These are phyloP conservation scores for Phaseolus lunatus DNA, from an alignment of 306 rosid genomes.

Conservation along the genomic window DNA sequence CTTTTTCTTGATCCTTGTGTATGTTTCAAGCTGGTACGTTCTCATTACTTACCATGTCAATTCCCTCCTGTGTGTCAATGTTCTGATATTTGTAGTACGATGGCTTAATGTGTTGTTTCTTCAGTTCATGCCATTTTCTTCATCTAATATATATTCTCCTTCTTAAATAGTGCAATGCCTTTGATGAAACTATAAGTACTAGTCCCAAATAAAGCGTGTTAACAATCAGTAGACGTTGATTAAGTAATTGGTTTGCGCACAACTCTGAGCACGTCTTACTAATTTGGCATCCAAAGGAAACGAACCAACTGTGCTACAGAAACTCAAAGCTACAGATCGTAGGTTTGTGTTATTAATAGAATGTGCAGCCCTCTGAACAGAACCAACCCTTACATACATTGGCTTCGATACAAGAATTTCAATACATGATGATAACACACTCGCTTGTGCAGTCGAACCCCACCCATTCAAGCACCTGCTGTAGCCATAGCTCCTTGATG, in stretches of 20 bases:
- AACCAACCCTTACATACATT: slow-evolving; percentile 6
- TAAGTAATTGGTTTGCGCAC: slow-evolving; percentile 20
- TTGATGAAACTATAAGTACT: neutral
- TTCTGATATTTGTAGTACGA: neutral
- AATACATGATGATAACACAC: slow-evolving; percentile 11
- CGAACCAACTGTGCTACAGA: neutral
- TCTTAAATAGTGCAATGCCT: neutral
- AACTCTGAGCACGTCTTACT: neutral
- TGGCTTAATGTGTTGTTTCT: neutral
- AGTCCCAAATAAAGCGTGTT: slow-evolving; percentile 2
- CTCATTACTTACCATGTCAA: neutral
- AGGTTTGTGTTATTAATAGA: slow-evolving; percentile 2
- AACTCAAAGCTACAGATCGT: slow-evolving; percentile 4
- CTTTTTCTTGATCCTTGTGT: neutral
- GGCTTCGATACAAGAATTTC: slow-evolving; percentile 5
- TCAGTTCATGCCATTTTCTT: neutral
- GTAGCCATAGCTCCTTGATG: slow-evolving; percentile 58
- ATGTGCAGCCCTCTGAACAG: slow-evolving; percentile 3
- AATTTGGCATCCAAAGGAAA: no score
- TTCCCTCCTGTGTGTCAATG: neutral
- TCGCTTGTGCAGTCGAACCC: neutral
- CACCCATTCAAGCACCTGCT: slow-evolving; percentile 48
- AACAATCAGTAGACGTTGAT: neutral
- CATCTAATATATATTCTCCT: neutral
- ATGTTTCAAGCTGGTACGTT: no score